Evolutionary conservation across 495 filamentous ascomycete genomes (phyloP).

Genomic region (Xylaria cubensis): DNA sequence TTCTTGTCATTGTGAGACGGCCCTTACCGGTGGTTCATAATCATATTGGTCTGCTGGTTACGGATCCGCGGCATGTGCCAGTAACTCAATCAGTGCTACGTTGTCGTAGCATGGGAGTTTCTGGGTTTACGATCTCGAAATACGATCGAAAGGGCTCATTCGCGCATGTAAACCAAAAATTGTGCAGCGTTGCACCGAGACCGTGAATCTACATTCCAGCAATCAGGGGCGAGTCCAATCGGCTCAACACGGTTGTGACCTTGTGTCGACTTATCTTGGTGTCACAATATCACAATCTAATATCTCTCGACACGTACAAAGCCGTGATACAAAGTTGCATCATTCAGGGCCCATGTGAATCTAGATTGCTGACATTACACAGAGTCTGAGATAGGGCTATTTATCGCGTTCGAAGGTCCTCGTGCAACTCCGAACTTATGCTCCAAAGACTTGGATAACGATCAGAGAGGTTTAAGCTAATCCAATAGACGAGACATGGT

Average conservation of each 20-base stretch:
- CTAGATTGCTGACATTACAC: background rate
- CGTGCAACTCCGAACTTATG: background rate
- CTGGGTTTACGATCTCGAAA: background rate
- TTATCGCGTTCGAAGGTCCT: background rate
- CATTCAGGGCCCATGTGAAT: background rate
- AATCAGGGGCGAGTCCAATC: constrained; percentile 7
- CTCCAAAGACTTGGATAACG: no score
- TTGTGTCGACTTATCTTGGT: background rate
- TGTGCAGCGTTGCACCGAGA: background rate
- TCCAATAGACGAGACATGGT: no score
- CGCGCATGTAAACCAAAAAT: background rate
- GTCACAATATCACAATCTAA: constrained; percentile 2
- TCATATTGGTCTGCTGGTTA: background rate
- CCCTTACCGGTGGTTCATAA: background rate
- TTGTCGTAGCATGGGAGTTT: background rate
- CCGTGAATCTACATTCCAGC: background rate
- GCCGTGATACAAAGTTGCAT: constrained; percentile 3
- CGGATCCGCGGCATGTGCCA: background rate
- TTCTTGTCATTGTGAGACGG: background rate
- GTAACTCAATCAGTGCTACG: constrained; percentile 14
- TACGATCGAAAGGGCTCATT: background rate
- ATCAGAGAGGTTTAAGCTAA: background rate
- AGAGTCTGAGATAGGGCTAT: background rate
- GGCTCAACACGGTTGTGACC: constrained; percentile 3
- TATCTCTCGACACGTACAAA: background rate